Evolutionary conservation across 441 rosid species (phyloP), one percentile per base, ranked within the genome.

Genomic region (Macaranga tanarius): DNA sequence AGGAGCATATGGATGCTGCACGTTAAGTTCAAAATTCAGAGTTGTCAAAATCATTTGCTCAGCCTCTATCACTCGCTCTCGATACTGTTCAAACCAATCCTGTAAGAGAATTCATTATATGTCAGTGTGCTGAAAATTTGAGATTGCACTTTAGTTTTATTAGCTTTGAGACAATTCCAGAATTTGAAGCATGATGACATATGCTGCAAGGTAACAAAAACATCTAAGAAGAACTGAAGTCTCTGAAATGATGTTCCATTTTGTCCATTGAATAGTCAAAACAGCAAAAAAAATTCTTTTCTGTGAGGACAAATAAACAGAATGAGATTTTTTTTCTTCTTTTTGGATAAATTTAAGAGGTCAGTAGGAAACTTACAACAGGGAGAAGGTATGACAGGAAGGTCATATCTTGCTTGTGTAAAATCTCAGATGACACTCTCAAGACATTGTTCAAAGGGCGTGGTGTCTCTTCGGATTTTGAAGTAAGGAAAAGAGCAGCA

Each of bases 31-130:
- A 81, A 91, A 91, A 76, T 91, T 89, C 56, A 91, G 83, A 31
- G 96, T 86, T 0, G 92, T 85, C 85, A 90, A 67, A 68, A 90
- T 84, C 87, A 89, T 84, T 81, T 87, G 93, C 85, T 90, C 96
- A 40, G 93, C 93, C 76, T 89, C 92, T 5, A 34, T 77, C 71
- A 87, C 89, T 60, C 87, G 87, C 66, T 89, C 92, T 67, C 91
- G 86, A 69, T 89, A 90, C 74, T 83, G 88, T 78, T 89, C 96
- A 82, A 87, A 89, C 96, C 96, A 90, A 72, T 87, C 93, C 96
- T 90, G 87, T 70, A 62, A 47, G 71, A 61, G 54, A 79, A 71
- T 31, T 65, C 55, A 75, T 48, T 75, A 63, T 73, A 70, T 16
- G 67, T 73, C 77, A 80, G 67, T 48, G 51, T 7, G 31, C 38